Percentiles rank a stretch among this genome's conserved stretches.
These are phyloP conservation scores for Lentinula boryana DNA, from an alignment of 768 basidiomycete species.

Conservation along the genomic window DNA sequence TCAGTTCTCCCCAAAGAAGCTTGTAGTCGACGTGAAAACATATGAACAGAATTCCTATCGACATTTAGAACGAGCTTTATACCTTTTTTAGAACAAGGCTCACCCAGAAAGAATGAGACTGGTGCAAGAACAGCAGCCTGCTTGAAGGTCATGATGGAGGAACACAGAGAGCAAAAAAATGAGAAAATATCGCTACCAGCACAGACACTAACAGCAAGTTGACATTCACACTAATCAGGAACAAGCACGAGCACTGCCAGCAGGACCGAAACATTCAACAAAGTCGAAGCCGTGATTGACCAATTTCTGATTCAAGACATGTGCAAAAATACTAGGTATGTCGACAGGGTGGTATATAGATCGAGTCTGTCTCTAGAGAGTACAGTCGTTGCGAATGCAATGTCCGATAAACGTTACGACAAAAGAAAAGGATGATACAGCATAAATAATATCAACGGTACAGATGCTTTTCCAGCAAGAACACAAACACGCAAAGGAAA, in stretches of 20 bases:
- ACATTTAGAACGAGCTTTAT: background rate
- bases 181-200: background rate
- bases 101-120: slow-evolving; percentile 86
- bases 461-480: background rate
- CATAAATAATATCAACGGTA: background rate
- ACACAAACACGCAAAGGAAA: background rate
- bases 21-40: slow-evolving; percentile 87
- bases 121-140: slow-evolving; percentile 86
- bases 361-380: background rate
- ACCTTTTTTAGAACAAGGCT: slow-evolving; percentile 13
- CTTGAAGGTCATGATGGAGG: slow-evolving; percentile 72
- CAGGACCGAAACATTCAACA: too few species aligned
- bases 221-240: background rate
- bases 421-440: slow-evolving; percentile 1
- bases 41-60: slow-evolving; percentile 71
- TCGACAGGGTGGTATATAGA: slow-evolving; percentile 1
- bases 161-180: slow-evolving; percentile 2
- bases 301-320: background rate
- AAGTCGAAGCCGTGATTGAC: too few species aligned
- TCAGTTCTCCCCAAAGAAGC: slow-evolving; percentile 65
- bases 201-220: background rate
- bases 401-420: slow-evolving; percentile 4
- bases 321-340: background rate
- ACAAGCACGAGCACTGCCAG: background rate
- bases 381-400: slow-evolving; percentile 4